phyloP scores from a whole-genome alignment of 2,329 filamentous ascomycete species.

The Gaeumannomyces tritici region DNA sequence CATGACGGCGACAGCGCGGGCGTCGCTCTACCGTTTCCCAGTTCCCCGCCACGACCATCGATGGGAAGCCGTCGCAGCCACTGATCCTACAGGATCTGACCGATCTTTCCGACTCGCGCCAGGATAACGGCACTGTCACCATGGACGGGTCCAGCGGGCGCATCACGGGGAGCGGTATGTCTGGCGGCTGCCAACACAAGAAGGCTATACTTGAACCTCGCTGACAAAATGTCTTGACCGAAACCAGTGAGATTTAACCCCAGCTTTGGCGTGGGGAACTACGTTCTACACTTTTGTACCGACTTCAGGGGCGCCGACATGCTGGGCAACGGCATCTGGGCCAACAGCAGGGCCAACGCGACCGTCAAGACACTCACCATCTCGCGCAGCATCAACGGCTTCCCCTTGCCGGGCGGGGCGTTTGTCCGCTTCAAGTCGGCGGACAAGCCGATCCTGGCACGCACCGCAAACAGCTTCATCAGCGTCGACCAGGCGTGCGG shows the following conservation, averaged over 20 bases:
- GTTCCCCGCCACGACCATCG: conserved; percentile 35
- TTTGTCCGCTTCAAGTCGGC: conserved; percentile 50
- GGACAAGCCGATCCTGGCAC: conserved; percentile 44
- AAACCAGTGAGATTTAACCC: conserved; percentile 41
- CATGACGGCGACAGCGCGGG: conserved; percentile 58
- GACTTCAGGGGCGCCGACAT: conserved; percentile 38
- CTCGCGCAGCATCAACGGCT: conserved; percentile 38
- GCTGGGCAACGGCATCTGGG: conserved; percentile 52
- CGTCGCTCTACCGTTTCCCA: conserved; percentile 57
- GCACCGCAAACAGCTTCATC: conserved; percentile 63
- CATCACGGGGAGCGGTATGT: conserved; percentile 41
- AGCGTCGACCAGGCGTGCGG: conserved; percentile 55
- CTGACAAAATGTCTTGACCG: background rate
- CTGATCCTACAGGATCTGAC: conserved; percentile 57
- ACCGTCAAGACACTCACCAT: conserved; percentile 37
- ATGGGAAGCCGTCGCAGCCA: conserved; percentile 31
- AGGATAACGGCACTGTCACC: conserved; percentile 44
- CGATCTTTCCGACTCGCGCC: conserved; percentile 52
- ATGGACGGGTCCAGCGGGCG: conserved; percentile 48
- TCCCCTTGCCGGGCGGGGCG: conserved; percentile 49
- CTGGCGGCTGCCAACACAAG: too few species aligned
- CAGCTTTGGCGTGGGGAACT: conserved; percentile 40
- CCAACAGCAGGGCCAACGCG: conserved; percentile 42
- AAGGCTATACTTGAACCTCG: background rate
- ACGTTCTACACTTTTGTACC: conserved; percentile 39